A percentile compares a stretch with the other conserved stretches of the same genome.
Evolutionary conservation across 2,329 filamentous ascomycete genomes (phyloP).

Genomic region (Pseudogymnoascus sp.): DNA sequence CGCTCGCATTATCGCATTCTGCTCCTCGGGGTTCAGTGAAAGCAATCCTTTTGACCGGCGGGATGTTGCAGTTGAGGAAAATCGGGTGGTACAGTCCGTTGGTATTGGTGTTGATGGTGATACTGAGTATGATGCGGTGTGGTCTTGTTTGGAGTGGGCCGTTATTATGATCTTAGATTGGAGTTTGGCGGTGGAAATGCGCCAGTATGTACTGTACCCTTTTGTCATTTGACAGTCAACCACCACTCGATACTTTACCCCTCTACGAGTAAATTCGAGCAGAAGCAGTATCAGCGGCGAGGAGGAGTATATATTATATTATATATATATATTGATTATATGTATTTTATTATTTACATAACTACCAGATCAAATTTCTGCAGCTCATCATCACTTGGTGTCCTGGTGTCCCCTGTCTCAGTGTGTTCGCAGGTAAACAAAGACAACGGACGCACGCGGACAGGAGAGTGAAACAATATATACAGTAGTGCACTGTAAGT

Average conservation of each 20-base stretch:
- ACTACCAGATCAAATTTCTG: neutral
- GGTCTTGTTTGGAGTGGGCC: constrained; percentile 7
- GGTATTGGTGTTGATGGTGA: constrained; percentile 14
- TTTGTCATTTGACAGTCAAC: neutral
- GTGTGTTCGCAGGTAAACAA: neutral
- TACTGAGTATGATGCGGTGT: constrained; percentile 3
- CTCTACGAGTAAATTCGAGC: neutral
- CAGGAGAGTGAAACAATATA: neutral
- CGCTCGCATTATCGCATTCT: constrained; percentile 41
- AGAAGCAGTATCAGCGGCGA: neutral
- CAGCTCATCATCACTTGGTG: neutral
- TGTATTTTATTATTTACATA: neutral
- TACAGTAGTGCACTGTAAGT: neutral
- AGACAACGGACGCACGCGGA: neutral
- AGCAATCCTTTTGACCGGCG: constrained; percentile 12
- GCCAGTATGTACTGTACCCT: neutral
- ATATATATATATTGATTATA: neutral
- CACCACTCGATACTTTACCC: neutral
- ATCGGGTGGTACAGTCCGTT: constrained; percentile 15
- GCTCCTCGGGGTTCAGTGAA: constrained; percentile 15
- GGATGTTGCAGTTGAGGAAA: constrained; percentile 18
- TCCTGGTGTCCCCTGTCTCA: neutral
- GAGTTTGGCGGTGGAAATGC: constrained; percentile 3
- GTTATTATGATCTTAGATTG: constrained; percentile 7
- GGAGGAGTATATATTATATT: neutral